Base-by-base conservation (phyloP, 2,329 filamentous ascomycete genomes). In the Aspergillus novoparasiticus region DNA sequence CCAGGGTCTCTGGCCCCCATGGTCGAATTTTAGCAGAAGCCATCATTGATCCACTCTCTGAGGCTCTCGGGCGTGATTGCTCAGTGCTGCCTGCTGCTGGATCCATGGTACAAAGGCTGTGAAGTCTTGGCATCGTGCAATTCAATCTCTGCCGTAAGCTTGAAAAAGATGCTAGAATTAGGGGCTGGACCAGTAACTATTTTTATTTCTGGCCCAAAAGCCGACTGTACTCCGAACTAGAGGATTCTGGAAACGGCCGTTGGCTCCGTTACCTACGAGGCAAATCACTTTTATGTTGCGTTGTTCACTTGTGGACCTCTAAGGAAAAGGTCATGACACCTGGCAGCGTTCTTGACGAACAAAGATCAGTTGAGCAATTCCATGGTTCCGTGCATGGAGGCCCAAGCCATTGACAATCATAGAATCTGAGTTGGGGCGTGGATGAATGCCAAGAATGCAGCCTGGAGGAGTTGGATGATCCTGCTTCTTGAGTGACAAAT, bases 101-200 rank as follows among this genome's bases (percentile, higher is more conserved):
- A 45, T 41, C 59, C 45, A 41, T 51, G 21, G 28, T 28, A 58
- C 50, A 39, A 58, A 21, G 32, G 48, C 48, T 55, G 43, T 51
- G 57, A 55, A 23, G 57, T 45, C 45, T 39, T 55, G 48, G 48
- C 48, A 32, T 51, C 23, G 16, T 50, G 10, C n/a, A 10, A 46
- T 46, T 21, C n/a, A 12, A 23, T 41, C 19, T 41, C 19, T 41
- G 19, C 39, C 39, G 16, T 41, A n/a, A 41, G 14, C 34, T 16
- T 36, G 34, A 36, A 16, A 14, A 36, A 2, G 34, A 36, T 14
- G 0, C n/a, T 41, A 11, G 41, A 14, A 21, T 48, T 14, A 26
- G 21, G 23, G 23, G 45, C 11, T 4, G 11, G 28, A 48, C 19
- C 10, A 14, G 1, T 0, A 9, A 11, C 43, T 23, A 46, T 41